Evolutionary conservation across 768 basidiomycete genomes (phyloP), one percentile per base, ranked within the genome.

Genomic region (Goffeauzyma gilvescens): DNA sequence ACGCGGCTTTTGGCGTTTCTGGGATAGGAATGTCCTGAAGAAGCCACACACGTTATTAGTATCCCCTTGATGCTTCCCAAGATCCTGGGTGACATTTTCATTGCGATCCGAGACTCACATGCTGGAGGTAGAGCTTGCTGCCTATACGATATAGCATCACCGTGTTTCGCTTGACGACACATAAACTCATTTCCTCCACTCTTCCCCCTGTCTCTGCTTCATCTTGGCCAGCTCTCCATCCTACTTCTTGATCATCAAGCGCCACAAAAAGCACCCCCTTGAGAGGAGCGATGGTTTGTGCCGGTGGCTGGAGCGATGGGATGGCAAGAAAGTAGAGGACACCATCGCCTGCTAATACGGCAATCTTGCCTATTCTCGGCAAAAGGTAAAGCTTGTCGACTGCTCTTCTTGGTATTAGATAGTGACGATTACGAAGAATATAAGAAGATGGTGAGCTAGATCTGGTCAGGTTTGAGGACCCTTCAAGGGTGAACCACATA

Each of bases 381-480:
- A 84, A 63, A 17, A 90, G 67, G 13, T 79, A 73, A 40, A 96
- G 79, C 46, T 81, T 77, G 41, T 84, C 81, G 13, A 90, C 69
- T 2, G 81, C 66, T 53, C 79, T 79, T 33, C 74, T 71, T 14
- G 68, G 72, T 4, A 80, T 74, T 3, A 86, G 57, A 3, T 68
- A 69, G 59, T 83, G 80, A 30, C 78, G 75, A 35, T 81, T 78
- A 14, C 78, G 58, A 12, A 82, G 64, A 23, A 66, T 67, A 56
- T 83, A 81, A 24, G 6, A 38, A 58, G 69, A 15, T 23, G 15
- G 17, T 27, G 6, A 34, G 2, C 24, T 26, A 6, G 38, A 5
- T 4, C 12, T 38, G 8, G 17, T 32, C 15, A 26, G 21, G 3
- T 10, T 31, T 18, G 35, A n/a, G 15, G 5, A 21, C 7, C 7